Evolutionary conservation across 768 basidiomycete species (phyloP).

Genomic region (Russula compacta): DNA sequence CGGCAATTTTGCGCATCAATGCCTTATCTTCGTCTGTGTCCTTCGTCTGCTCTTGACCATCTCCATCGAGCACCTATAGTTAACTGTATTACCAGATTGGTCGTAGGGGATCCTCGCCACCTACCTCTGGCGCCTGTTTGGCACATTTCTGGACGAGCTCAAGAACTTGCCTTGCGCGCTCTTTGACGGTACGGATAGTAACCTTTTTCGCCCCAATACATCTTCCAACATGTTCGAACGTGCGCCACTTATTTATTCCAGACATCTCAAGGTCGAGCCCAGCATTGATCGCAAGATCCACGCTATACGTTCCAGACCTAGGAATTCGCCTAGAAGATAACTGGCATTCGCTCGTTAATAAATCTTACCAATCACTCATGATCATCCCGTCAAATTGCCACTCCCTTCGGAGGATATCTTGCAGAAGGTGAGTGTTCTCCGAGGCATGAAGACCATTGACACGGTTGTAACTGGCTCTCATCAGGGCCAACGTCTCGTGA

Average conservation of each 20-base stretch:
- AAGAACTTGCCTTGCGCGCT: conserved; percentile 41
- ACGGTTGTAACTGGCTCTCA: conserved; percentile 48
- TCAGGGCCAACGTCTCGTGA: neutral
- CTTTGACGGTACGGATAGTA: conserved; percentile 50
- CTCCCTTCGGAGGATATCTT: conserved; percentile 40
- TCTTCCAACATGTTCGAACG: conserved; percentile 55
- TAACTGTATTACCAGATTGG: neutral
- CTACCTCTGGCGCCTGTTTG: conserved; percentile 37
- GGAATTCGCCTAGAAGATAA: neutral
- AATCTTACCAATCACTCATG: conserved; percentile 72
- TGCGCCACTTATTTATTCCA: conserved; percentile 67
- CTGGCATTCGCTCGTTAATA: neutral
- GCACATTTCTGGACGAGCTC: conserved; percentile 65
- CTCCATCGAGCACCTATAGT: conserved; percentile 55
- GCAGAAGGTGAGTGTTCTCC: conserved; percentile 52
- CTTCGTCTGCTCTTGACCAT: conserved; percentile 53
- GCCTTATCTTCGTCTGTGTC: conserved; percentile 53
- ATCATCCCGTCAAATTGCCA: conserved; percentile 67
- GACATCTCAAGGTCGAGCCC: conserved; percentile 40
- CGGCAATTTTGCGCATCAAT: conserved; percentile 59
- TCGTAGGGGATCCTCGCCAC: neutral
- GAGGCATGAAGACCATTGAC: conserved; percentile 68
- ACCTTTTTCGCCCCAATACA: conserved; percentile 55
- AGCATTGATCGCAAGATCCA: conserved; percentile 35
- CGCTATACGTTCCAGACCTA: conserved; percentile 50